A percentile compares a stretch with the other conserved stretches of the same genome.
phyloP scores from a whole-genome alignment of 139 green algal genomes.

The Chlamydomonas schloesseri region DNA sequence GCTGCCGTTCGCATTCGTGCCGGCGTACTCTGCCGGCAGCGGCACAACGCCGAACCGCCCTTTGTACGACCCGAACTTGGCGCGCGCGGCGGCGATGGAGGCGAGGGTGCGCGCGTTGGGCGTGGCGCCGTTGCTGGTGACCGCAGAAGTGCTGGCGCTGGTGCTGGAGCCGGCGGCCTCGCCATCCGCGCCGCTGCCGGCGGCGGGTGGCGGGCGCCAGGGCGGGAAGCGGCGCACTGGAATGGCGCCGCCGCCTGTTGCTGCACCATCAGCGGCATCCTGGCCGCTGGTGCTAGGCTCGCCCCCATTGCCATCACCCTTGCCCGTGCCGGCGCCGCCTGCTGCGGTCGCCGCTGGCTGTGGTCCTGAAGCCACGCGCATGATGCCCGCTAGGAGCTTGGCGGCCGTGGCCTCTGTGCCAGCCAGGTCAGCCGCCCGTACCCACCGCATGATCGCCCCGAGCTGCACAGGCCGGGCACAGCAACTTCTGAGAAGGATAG shows the following conservation, averaged over 20 bases:
- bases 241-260: not conserved
- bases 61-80: not conserved
- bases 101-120: no score
- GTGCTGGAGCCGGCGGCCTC: no score
- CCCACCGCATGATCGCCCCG: conserved; percentile 65
- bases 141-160: no score
- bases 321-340: not conserved
- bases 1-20: conserved; percentile 33
- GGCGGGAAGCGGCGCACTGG: conserved; percentile 35
- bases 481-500: no score
- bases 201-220: not conserved
- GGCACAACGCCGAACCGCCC: conserved; percentile 27
- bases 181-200: no score
- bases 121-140: no score
- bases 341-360: not conserved
- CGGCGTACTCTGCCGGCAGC: conserved; percentile 30
- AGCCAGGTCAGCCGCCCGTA: conserved; percentile 44
- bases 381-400: conserved; percentile 34
- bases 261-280: not conserved
- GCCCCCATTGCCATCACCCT: not conserved
- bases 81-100: not conserved
- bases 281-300: not conserved
- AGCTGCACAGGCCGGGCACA: no score
- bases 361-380: conserved; percentile 24
- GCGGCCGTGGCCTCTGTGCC: conserved; percentile 16